A percentile compares a stretch with the other conserved stretches of the same genome.
These are phyloP conservation scores for Tetratostichococcus sp. DNA, from an alignment of 139 green algal species.

Conservation along the genomic window DNA sequence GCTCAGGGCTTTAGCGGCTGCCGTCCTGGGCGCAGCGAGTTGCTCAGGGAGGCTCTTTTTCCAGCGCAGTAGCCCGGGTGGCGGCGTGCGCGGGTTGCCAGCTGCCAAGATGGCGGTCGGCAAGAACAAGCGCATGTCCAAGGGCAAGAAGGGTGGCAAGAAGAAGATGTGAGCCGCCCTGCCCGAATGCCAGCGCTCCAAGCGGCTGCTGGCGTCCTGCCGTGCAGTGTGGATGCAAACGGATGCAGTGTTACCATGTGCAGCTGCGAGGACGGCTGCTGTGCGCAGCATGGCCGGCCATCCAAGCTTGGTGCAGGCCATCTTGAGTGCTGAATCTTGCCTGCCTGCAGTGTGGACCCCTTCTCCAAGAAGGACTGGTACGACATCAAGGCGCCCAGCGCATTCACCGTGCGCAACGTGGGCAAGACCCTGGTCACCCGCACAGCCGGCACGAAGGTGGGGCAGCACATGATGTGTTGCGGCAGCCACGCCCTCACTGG, in stretches of 20 bases:
- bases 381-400: conserved; percentile 96
- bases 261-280: no score
- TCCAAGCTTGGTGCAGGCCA: neutral
- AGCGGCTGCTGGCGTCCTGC: no score
- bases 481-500: neutral
- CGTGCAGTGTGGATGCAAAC: no score
- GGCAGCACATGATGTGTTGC: neutral
- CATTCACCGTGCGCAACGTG: conserved; percentile 87
- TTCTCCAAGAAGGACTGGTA: conserved; percentile 99
- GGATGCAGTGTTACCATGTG: no score
- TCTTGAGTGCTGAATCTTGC: neutral
- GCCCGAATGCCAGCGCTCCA: neutral
- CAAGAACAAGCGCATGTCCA: conserved; percentile 99
- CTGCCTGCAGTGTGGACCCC: conserved; percentile 80
- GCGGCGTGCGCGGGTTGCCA: neutral
- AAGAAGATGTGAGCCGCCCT: conserved; percentile 89
- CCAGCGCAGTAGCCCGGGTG: no score
- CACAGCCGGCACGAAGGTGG: conserved; percentile 96
- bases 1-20: neutral
- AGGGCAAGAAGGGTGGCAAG: conserved; percentile 98
- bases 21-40: neutral
- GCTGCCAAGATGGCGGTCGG: conserved; percentile 61
- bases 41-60: neutral
- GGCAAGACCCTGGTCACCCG: conserved; percentile 98
- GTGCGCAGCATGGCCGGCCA: neutral